Evolutionary conservation across 768 basidiomycete species (phyloP).

Genomic region (Lentinus tigrinus): DNA sequence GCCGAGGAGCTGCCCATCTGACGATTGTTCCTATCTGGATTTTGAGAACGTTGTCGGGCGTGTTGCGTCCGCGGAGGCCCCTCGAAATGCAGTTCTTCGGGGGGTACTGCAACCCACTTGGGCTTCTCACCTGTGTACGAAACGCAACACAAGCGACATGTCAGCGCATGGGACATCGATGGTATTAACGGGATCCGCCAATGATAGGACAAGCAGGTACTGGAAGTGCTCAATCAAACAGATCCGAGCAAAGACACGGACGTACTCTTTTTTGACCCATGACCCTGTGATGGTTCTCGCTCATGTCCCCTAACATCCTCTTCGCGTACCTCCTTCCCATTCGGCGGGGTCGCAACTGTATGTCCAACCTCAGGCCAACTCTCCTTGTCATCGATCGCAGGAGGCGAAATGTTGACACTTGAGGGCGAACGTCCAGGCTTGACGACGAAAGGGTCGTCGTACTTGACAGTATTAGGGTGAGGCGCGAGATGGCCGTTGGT

Average conservation of each 20-base stretch:
- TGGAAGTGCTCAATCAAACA: not conserved
- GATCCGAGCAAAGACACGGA: conserved; percentile 6
- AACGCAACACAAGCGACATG: too few relatives aligned
- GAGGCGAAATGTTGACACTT: conserved; percentile 19
- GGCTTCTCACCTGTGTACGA: conserved; percentile 46
- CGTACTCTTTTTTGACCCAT: conserved; percentile 38
- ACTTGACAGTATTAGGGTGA: conserved; percentile 2
- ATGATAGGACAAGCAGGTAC: not conserved
- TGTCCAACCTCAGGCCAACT: conserved; percentile 49
- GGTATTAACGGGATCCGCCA: not conserved
- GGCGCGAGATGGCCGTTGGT: conserved; percentile 2
- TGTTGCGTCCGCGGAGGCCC: conserved; percentile 41
- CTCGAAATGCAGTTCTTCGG: conserved; percentile 51
- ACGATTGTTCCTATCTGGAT: conserved; percentile 21
- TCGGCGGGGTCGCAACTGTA: conserved; percentile 16
- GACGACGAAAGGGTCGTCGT: conserved; percentile 47
- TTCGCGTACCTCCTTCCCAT: conserved; percentile 16
- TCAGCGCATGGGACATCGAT: not conserved
- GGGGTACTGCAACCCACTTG: conserved; percentile 62
- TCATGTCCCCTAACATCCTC: conserved; percentile 21
- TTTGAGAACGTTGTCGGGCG: conserved; percentile 23
- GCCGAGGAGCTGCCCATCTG: conserved; percentile 14
- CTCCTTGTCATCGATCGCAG: conserved; percentile 34
- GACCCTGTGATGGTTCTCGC: conserved; percentile 24
- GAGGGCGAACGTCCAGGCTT: conserved; percentile 35